Percentiles rank a stretch among this genome's conserved stretches.
Evolutionary conservation across 2,329 filamentous ascomycete species (phyloP).

Genomic region (Phialocephala subalpina): DNA sequence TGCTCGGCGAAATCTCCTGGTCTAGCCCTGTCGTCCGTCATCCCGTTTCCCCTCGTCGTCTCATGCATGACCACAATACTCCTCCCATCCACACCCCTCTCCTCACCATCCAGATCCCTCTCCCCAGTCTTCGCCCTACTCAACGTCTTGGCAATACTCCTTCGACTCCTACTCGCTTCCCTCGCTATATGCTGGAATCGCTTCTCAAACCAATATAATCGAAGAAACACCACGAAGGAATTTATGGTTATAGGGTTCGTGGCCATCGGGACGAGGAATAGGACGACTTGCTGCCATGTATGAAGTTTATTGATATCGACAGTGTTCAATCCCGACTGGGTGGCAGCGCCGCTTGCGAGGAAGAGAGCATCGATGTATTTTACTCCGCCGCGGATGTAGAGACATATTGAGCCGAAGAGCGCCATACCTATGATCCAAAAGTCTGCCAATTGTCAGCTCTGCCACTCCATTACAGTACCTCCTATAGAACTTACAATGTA

Average conservation of each 20-base stretch:
- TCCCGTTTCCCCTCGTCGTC: conserved; percentile 56
- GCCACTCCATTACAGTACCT: neutral
- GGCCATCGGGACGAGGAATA: conserved; percentile 76
- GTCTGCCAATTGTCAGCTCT: conserved; percentile 56
- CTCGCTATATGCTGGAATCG: conserved; percentile 85
- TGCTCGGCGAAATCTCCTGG: conserved; percentile 25
- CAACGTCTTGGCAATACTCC: conserved; percentile 69
- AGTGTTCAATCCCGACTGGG: conserved; percentile 93
- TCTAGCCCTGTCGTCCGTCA: conserved; percentile 68
- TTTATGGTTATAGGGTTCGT: conserved; percentile 88
- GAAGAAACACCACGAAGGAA: conserved; percentile 86
- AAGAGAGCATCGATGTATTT: conserved; percentile 88
- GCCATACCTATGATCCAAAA: conserved; percentile 80
- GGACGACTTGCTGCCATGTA: conserved; percentile 76
- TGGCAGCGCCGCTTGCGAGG: conserved; percentile 85
- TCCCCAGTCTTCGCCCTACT: conserved; percentile 59
- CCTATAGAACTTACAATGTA: conserved; percentile 71
- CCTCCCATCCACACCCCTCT: conserved; percentile 68
- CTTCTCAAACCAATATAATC: conserved; percentile 98
- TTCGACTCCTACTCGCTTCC: conserved; percentile 73
- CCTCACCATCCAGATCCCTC: conserved; percentile 50
- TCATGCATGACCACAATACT: conserved; percentile 72
- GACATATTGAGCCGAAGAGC: conserved; percentile 77
- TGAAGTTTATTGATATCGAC: conserved; percentile 71
- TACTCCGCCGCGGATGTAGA: conserved; percentile 72